Evolutionary conservation across 2,329 filamentous ascomycete genomes (phyloP).

Genomic region (Hyphodiscus sp.): DNA sequence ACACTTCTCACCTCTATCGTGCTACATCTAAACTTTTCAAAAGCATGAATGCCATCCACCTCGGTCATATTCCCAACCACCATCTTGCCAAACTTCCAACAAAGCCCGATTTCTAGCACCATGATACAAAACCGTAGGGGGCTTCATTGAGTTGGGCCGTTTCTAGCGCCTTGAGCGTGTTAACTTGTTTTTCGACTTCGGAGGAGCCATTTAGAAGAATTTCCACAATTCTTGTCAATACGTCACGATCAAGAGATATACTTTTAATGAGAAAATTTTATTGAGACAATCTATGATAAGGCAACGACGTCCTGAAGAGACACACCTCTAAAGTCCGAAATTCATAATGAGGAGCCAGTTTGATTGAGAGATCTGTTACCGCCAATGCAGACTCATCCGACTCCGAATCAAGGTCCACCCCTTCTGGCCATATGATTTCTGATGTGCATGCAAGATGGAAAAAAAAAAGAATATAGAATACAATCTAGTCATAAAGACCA

Average conservation of each 20-base stretch:
- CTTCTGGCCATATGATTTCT: constrained; percentile 9
- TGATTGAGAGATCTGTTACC: constrained; percentile 8
- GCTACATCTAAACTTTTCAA: too few species aligned
- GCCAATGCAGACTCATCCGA: constrained; percentile 8
- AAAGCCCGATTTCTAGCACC: too few species aligned
- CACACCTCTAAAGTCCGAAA: not conserved
- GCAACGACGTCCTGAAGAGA: constrained; percentile 1
- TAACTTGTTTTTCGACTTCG: too few species aligned
- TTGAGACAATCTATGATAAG: constrained; percentile 11
- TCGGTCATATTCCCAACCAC: too few species aligned
- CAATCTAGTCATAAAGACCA: constrained; percentile 84
- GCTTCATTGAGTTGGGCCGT: too few species aligned
- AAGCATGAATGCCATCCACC: too few species aligned
- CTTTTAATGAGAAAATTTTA: constrained; percentile 1
- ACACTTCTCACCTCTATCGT: too few species aligned
- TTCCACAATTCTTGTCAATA: not conserved
- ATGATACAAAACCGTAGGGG: too few species aligned
- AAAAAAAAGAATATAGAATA: constrained; percentile 25
- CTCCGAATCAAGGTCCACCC: constrained; percentile 13
- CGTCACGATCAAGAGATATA: not conserved
- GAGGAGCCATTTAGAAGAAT: too few species aligned
- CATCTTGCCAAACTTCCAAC: too few species aligned
- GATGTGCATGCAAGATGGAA: constrained; percentile 13
- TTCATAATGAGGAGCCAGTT: not conserved
- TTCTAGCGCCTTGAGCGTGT: too few species aligned